These are phyloP conservation scores for Cryphonectria nitschkei DNA, from an alignment of 2,329 filamentous ascomycete genomes.

Conservation along the genomic window DNA sequence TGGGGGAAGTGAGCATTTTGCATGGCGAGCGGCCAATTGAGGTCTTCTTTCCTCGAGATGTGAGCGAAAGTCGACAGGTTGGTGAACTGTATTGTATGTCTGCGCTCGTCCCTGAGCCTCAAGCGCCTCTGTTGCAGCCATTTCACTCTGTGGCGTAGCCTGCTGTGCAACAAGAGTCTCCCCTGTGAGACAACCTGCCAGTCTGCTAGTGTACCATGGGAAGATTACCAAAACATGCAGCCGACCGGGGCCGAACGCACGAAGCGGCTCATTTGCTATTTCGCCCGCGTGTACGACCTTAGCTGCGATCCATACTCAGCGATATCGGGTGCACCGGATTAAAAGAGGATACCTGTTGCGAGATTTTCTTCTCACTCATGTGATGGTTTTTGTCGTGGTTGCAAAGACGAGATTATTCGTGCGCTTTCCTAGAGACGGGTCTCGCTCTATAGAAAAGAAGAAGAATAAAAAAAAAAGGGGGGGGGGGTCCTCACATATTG, in stretches of 20 bases:
- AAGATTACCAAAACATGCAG: neutral
- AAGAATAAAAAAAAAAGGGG: neutral
- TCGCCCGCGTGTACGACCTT: neutral
- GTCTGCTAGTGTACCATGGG: neutral
- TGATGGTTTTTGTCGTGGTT: neutral
- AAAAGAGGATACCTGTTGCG: slow-evolving; percentile 10
- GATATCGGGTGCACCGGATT: slow-evolving; percentile 1
- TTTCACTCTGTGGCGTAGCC: neutral
- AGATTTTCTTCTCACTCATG: slow-evolving; percentile 1
- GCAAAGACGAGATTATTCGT: neutral
- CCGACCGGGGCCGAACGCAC: slow-evolving; percentile 13
- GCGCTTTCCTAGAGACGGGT: neutral
- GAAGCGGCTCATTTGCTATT: neutral
- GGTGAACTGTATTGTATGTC: neutral
- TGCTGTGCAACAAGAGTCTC: neutral
- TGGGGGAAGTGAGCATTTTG: slow-evolving; percentile 6
- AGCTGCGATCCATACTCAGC: neutral
- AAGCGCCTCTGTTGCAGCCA: neutral
- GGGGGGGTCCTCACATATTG: neutral
- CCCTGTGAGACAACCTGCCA: neutral
- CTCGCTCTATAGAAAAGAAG: neutral
- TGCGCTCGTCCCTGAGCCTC: neutral
- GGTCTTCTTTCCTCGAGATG: neutral
- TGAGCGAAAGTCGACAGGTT: neutral
- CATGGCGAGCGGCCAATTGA: slow-evolving; percentile 18